Evolutionary conservation across 495 filamentous ascomycete species (phyloP).

Genomic region (Arthonia radiata): DNA sequence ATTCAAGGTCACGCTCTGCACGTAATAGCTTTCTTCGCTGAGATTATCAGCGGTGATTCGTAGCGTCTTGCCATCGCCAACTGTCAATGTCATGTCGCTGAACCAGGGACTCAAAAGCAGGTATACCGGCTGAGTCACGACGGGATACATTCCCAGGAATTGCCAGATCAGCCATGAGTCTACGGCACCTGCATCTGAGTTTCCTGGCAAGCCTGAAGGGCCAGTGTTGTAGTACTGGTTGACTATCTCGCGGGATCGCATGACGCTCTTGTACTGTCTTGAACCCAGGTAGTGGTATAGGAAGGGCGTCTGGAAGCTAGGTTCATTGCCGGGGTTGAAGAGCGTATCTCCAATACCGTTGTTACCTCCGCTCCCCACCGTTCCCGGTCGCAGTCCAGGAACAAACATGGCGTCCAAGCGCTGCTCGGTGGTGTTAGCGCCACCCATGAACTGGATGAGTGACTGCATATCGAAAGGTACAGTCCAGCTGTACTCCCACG

Average conservation of each 20-base stretch:
- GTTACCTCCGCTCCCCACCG: too few species aligned
- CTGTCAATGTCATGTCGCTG: constrained; percentile 26
- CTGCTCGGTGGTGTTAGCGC: constrained; percentile 26
- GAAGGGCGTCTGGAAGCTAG: constrained; percentile 42
- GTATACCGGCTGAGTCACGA: constrained; percentile 13
- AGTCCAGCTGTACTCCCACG: constrained; percentile 48
- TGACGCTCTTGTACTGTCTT: constrained; percentile 33
- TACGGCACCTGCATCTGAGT: constrained; percentile 14
- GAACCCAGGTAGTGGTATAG: constrained; percentile 43
- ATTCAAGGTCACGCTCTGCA: constrained; percentile 28
- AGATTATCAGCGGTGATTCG: constrained; percentile 27
- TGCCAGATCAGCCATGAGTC: constrained; percentile 14
- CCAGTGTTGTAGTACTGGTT: constrained; percentile 25
- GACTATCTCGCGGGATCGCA: constrained; percentile 26
- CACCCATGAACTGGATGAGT: constrained; percentile 32
- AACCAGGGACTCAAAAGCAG: constrained; percentile 28
- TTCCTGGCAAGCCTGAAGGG: constrained; percentile 12
- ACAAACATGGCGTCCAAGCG: constrained; percentile 38
- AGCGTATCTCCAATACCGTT: neutral
- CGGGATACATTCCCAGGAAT: constrained; percentile 15
- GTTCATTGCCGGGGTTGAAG: constrained; percentile 47
- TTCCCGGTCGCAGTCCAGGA: constrained; percentile 22
- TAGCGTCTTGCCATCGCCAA: constrained; percentile 28
- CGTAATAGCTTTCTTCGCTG: constrained; percentile 15
- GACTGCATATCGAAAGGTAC: constrained; percentile 40